A percentile compares a stretch with the other conserved stretches of the same genome.
phyloP scores from a whole-genome alignment of 2,329 filamentous ascomycete species.

The Fonsecaea pugnacius region DNA sequence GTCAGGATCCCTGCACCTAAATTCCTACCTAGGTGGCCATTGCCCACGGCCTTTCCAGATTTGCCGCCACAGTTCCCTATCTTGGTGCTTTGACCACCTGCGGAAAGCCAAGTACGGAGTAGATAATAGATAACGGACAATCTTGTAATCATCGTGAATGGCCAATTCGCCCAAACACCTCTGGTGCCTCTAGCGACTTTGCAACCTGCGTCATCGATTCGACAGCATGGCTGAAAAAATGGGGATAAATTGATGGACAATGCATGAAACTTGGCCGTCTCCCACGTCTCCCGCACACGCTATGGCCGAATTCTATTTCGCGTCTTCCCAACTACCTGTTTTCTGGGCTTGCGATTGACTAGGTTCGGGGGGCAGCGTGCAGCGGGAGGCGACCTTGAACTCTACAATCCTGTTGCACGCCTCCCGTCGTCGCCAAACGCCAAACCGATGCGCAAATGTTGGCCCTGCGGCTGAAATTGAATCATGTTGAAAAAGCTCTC shows the following conservation, averaged over 20 bases:
- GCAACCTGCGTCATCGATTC: constrained; percentile 7
- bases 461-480: constrained; percentile 1
- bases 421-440: background rate
- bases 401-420: background rate
- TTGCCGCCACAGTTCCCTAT: constrained; percentile 13
- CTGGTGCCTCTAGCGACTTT: background rate
- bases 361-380: constrained; percentile 15
- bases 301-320: constrained; percentile 18
- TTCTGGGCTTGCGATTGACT: constrained; percentile 7
- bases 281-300: constrained; percentile 10
- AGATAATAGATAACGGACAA: background rate
- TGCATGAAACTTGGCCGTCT: constrained; percentile 10
- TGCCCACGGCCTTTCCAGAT: background rate
- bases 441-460: background rate
- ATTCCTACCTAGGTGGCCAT: background rate
- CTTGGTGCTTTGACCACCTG: background rate
- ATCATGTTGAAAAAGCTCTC: background rate
- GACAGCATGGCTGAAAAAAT: constrained; percentile 3
- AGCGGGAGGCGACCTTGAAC: constrained; percentile 9
- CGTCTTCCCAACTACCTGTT: constrained; percentile 8
- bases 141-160: background rate
- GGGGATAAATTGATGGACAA: constrained; percentile 2
- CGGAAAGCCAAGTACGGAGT: background rate
- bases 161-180: constrained; percentile 2
- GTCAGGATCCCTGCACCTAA: background rate